A percentile compares a stretch with the other conserved stretches of the same genome.
Conservation (phyloP, 352 stramenopile genomes). For the Blastocystis sp. region DNA sequence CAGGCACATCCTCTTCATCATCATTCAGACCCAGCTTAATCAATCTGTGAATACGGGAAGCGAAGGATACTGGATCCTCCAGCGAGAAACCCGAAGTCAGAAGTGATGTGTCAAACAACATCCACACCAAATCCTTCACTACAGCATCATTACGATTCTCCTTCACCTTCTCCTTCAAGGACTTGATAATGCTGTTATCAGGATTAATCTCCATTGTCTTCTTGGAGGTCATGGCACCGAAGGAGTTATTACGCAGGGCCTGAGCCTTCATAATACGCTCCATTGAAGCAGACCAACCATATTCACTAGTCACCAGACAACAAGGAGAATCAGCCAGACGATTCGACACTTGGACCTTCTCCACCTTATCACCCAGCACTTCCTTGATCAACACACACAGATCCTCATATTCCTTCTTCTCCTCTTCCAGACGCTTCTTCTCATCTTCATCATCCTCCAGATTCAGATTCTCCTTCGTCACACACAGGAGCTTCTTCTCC, state of each 20-base stretch:
- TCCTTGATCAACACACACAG: conserved; percentile 99
- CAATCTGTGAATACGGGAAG: conserved; percentile 94
- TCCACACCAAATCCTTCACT: conserved; percentile 98
- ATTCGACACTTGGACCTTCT: conserved; percentile 98
- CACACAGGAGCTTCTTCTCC: conserved; percentile 97
- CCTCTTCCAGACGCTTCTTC: conserved; percentile 97
- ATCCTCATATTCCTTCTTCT: conserved; percentile 85
- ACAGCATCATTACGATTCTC: conserved; percentile 97
- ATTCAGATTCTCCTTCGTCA: conserved; percentile 78
- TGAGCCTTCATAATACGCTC: too few species aligned
- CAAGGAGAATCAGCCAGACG: conserved; percentile 95
- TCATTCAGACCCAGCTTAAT: conserved; percentile 97
- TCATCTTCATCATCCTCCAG: conserved; percentile 80
- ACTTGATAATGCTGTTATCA: conserved; percentile 93
- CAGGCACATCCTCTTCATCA: conserved; percentile 83
- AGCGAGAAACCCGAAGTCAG: conserved; percentile 96
- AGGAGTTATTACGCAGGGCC: conserved; percentile 90
- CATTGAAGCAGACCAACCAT: too few species aligned
- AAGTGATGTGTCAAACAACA: conserved; percentile 97
- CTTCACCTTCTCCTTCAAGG: conserved; percentile 92
- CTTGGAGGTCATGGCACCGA: conserved; percentile 97
- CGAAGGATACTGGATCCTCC: conserved; percentile 95
- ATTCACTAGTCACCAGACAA: conserved; percentile 95
- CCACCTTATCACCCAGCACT: conserved; percentile 98
- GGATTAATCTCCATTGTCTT: conserved; percentile 99